A percentile compares a stretch with the other conserved stretches of the same genome.
phyloP scores from a whole-genome alignment of 2,329 filamentous ascomycete genomes.

The Pleomassaria siparia region DNA sequence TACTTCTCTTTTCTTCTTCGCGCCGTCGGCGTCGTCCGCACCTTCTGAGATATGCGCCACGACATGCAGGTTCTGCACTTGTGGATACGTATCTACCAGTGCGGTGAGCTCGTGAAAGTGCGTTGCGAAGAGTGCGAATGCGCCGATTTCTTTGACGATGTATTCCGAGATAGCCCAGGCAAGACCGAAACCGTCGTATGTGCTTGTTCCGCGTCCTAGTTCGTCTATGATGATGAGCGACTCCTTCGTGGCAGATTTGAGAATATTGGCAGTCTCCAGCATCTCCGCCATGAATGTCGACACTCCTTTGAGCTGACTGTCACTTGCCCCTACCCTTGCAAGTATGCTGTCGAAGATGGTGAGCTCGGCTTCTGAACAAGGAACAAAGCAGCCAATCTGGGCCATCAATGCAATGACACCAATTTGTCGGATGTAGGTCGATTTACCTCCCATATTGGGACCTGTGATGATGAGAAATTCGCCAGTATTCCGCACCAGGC shows the following conservation, averaged over 20 bases:
- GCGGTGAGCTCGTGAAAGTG: constrained; percentile 98
- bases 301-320: constrained; percentile 96
- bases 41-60: constrained; percentile 80
- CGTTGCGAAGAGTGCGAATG: constrained; percentile 92
- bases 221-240: constrained; percentile 99
- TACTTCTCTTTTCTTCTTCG: constrained; percentile 65
- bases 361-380: constrained; percentile 84
- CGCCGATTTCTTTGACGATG: constrained; percentile 92
- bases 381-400: constrained; percentile 94
- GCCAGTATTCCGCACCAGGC: constrained; percentile 73
- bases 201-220: constrained; percentile 92
- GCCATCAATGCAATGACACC: constrained; percentile 97
- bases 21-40: constrained; percentile 46
- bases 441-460: constrained; percentile 99
- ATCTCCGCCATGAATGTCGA: constrained; percentile 99
- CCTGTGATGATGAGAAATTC: constrained; percentile 97
- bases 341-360: constrained; percentile 97
- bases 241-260: constrained; percentile 93
- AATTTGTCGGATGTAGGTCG: constrained; percentile 96
- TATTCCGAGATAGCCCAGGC: constrained; percentile 99
- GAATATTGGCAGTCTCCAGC: constrained; percentile 97
- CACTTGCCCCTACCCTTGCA: constrained; percentile 90
- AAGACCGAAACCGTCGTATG: constrained; percentile 97
- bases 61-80: constrained; percentile 92
- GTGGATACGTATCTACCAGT: constrained; percentile 79